Percentiles rank a stretch among this genome's conserved stretches.
Conservation (phyloP, 2,329 filamentous ascomycete species). For the Colletotrichum trifolii region DNA sequence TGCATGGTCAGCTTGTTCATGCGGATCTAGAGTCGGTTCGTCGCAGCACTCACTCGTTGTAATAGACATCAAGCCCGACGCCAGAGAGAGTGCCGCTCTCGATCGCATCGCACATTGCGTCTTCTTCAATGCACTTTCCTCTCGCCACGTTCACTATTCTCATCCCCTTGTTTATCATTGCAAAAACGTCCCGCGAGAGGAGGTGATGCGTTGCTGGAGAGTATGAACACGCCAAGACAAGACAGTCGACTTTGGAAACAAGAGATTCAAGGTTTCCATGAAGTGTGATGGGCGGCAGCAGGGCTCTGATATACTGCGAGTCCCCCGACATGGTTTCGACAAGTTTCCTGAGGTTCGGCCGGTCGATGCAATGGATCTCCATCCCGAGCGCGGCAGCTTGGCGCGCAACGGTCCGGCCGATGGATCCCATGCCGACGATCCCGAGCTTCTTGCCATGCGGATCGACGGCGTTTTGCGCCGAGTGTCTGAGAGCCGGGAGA, state of each 20-base stretch:
- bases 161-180: conserved; percentile 35
- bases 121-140: conserved; percentile 39
- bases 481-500: background rate
- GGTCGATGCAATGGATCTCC: conserved; percentile 17
- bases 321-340: background rate
- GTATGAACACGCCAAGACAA: conserved; percentile 38
- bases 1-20: background rate
- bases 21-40: background rate
- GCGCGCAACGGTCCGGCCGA: conserved; percentile 10
- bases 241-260: conserved; percentile 11
- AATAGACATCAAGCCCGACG: conserved; percentile 38
- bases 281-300: background rate
- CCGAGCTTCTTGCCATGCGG: conserved; percentile 11
- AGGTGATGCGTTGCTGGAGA: conserved; percentile 37
- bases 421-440: conserved; percentile 20
- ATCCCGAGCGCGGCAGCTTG: conserved; percentile 16
- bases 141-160: conserved; percentile 39
- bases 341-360: conserved; percentile 10
- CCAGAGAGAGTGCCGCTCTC: conserved; percentile 31
- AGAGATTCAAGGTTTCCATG: background rate
- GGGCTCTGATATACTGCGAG: background rate
- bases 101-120: conserved; percentile 37
- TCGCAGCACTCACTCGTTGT: conserved; percentile 32
- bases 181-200: conserved; percentile 21
- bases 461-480: conserved; percentile 1